Conservation (phyloP, 1,284 basidiomycete species). For the Sporisorium reilianum region DNA sequence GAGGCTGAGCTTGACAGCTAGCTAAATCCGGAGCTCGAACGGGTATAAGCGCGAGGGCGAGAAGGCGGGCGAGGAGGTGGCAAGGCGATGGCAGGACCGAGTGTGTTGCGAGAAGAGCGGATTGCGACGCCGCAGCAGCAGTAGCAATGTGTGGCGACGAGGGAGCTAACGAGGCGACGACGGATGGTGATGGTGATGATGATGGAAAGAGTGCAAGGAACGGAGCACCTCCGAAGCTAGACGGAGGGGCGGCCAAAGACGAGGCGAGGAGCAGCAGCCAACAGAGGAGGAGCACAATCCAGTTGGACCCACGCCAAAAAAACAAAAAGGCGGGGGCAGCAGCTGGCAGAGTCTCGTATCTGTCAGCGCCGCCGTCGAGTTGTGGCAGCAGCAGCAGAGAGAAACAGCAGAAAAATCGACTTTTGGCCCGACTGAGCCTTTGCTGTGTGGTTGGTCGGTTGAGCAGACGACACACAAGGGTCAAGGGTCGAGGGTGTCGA, state of each 20-base stretch:
- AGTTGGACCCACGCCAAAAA: neutral
- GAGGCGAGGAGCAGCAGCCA: neutral
- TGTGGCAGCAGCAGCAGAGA: neutral
- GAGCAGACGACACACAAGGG: conserved; percentile 2
- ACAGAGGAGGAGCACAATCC: neutral
- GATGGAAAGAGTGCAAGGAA: neutral
- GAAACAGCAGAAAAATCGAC: neutral
- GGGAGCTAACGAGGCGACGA: no score
- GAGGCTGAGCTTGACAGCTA: neutral
- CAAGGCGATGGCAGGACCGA: neutral
- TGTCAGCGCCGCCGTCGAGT: conserved; percentile 8
- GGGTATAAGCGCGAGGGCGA: conserved; percentile 1
- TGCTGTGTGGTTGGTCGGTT: neutral
- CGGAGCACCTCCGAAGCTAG: conserved; percentile 3
- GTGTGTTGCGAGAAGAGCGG: neutral
- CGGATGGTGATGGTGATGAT: neutral
- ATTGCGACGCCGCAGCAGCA: neutral
- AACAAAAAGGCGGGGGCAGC: conserved; percentile 1
- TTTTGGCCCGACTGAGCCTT: neutral
- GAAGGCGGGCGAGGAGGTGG: neutral
- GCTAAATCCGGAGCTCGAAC: neutral
- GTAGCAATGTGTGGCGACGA: neutral
- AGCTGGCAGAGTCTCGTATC: conserved; percentile 4
- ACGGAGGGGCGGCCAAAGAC: neutral
- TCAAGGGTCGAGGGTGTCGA: conserved; percentile 21